A percentile compares a stretch with the other conserved stretches of the same genome.
phyloP scores from a whole-genome alignment of 495 filamentous ascomycete species.

The Penicillium atrosanguineum region DNA sequence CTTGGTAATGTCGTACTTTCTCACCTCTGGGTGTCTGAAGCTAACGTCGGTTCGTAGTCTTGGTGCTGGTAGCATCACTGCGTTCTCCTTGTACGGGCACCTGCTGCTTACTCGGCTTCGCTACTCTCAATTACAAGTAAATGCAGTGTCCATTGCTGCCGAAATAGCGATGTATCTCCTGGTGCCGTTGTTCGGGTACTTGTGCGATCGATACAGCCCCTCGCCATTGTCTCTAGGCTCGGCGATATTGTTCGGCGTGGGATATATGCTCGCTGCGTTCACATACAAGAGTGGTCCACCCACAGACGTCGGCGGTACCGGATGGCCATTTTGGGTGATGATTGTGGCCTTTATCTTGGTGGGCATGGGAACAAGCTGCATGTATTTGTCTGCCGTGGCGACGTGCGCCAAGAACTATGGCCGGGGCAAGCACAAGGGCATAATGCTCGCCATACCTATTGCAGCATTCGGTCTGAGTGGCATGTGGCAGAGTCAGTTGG shows the following conservation, averaged over 20 bases:
- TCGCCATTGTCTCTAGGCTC: conserved; percentile 70
- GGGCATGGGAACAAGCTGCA: conserved; percentile 76
- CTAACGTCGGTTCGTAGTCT: conserved; percentile 44
- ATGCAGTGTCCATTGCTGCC: conserved; percentile 78
- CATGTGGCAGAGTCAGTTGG: conserved; percentile 92
- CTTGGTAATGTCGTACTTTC: conserved; percentile 40
- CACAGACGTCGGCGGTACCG: conserved; percentile 52
- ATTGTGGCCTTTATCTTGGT: conserved; percentile 75
- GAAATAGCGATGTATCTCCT: conserved; percentile 86
- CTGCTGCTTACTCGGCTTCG: conserved; percentile 77
- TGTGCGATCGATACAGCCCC: conserved; percentile 85
- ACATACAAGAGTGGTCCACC: conserved; percentile 66
- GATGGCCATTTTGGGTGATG: conserved; percentile 80
- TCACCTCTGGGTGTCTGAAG: not conserved
- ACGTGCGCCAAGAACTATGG: conserved; percentile 98
- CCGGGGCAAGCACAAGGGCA: conserved; percentile 76
- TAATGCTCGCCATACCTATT: conserved; percentile 88
- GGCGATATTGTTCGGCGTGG: conserved; percentile 68
- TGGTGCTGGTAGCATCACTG: conserved; percentile 79
- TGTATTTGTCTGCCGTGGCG: conserved; percentile 86
- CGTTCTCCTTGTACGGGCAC: conserved; percentile 89
- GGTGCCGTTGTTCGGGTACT: conserved; percentile 81
- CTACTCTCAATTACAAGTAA: conserved; percentile 89
- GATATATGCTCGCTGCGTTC: conserved; percentile 81
- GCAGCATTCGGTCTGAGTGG: conserved; percentile 88